Conservation (phyloP, 140 eudicot genomes). For the Senecio squalidus region DNA sequence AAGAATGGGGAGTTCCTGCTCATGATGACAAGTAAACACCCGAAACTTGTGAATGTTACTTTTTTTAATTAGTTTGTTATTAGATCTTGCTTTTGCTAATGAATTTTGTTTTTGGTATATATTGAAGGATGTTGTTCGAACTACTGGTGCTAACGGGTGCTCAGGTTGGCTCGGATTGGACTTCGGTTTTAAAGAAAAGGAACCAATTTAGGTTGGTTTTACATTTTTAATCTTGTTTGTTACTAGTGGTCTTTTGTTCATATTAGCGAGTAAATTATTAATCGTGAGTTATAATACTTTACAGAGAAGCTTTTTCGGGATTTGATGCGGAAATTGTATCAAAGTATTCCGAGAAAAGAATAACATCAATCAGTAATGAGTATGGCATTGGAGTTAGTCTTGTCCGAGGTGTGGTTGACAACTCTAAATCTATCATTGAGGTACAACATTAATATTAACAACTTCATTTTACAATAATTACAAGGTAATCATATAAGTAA, state of each 20-base stretch:
- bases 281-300: neutral
- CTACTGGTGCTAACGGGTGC: constrained; percentile 73
- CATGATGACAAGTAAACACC: constrained; percentile 74
- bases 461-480: neutral
- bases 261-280: neutral
- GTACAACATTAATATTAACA: constrained; percentile 19
- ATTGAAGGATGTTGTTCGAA: constrained; percentile 75
- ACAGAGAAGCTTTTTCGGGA: constrained; percentile 78
- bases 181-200: constrained; percentile 73
- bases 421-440: constrained; percentile 71
- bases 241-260: neutral
- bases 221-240: neutral
- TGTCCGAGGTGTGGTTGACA: constrained; percentile 80
- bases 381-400: constrained; percentile 54
- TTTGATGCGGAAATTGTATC: constrained; percentile 77
- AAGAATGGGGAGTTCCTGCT: constrained; percentile 96
- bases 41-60: neutral
- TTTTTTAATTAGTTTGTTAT: neutral
- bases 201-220: constrained; percentile 47
- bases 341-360: constrained; percentile 56
- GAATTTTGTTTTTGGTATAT: neutral
- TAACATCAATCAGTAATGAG: constrained; percentile 45
- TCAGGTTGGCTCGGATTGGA: constrained; percentile 99
- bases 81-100: neutral
- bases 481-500: too few species aligned